Evolutionary conservation across 768 basidiomycete genomes (phyloP), one percentile per base, ranked within the genome.

Genomic region (Multifurca ochricompacta): DNA sequence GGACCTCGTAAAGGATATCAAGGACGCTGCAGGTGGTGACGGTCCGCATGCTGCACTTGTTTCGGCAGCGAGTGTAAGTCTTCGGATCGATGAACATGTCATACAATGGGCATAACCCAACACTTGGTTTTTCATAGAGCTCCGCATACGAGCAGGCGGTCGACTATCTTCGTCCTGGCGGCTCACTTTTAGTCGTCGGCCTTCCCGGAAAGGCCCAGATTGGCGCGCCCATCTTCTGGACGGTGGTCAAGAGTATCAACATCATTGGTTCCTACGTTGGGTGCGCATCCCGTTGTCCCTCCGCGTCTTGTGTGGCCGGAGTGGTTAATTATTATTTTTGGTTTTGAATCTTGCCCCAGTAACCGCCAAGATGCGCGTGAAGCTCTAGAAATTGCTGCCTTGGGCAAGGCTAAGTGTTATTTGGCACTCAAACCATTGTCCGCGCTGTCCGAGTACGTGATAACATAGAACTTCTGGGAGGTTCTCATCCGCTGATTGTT

Each of bases 331-430:
- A 30, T 32, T 35, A 23, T 19, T 8, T 47, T 27, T 10, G 14
- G 4, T 35, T 4, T 13, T 11, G 7, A 8, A n/a, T 39, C 72
- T 76, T n/a, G n/a, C n/a, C n/a, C n/a, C 13, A 82, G 87, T 1
- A 91, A 90, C 68, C 79, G 87, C 35, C 89, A 91, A 67, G 92
- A 94, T 64, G 82, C 90, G 3, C 67, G 77, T 9, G 91, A 95
- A 67, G 87, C 92, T 0, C 70, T 94, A 40, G 77, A 80, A 2
- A 82, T 93, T 44, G 91, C 89, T 1, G 77, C 82, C 0, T 65
- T 72, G 31, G 88, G 87, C 13, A 78, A 79, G 48, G 85, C 91
- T 50, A 85, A 80, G 65, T 80, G 81, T 54, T 73, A 73, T 60
- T 85, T 73, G 59, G 66, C 59, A 37, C 45, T 70, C 45, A 76